Evolutionary conservation across 1,139 yeast genomes (phyloP).

Genomic region (Pichia sp.): DNA sequence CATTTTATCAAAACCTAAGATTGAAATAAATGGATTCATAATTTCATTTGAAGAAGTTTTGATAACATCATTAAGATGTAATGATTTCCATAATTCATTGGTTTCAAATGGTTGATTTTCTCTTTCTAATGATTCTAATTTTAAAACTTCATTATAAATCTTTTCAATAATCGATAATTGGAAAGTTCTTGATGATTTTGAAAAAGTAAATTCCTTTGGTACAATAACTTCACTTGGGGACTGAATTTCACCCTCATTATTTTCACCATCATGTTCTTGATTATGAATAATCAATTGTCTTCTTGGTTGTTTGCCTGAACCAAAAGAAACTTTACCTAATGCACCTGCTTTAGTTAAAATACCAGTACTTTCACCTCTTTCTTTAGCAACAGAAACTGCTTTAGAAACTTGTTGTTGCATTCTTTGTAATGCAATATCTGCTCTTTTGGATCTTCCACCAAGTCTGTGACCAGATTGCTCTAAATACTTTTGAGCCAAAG

Average conservation of each 20-base stretch:
- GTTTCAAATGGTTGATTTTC: slow-evolving; percentile 51
- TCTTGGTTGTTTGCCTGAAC: slow-evolving; percentile 83
- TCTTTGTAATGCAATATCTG: slow-evolving; percentile 92
- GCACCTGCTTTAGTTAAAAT: slow-evolving; percentile 76
- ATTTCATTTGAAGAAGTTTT: slow-evolving; percentile 43
- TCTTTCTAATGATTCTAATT: slow-evolving; percentile 79
- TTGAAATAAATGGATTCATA: slow-evolving; percentile 79
- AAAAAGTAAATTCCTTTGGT: slow-evolving; percentile 28
- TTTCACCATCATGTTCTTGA: slow-evolving; percentile 24
- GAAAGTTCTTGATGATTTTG: slow-evolving; percentile 31
- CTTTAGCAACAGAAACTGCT: slow-evolving; percentile 93
- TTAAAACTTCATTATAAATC: slow-evolving; percentile 71
- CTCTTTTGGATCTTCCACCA: slow-evolving; percentile 82
- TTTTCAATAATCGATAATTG: slow-evolving; percentile 59
- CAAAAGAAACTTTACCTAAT: slow-evolving; percentile 78
- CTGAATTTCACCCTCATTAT: not conserved
- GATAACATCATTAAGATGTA: slow-evolving; percentile 51
- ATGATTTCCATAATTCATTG: slow-evolving; percentile 66
- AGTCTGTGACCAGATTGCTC: slow-evolving; percentile 89
- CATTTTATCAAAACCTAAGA: slow-evolving; percentile 81
- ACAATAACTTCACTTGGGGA: slow-evolving; percentile 14
- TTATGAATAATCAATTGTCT: slow-evolving; percentile 64
- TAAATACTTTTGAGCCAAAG: slow-evolving; percentile 90
- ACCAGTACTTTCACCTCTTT: slow-evolving; percentile 65
- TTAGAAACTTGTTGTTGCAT: slow-evolving; percentile 98